A percentile compares a stretch with the other conserved stretches of the same genome.
phyloP scores from a whole-genome alignment of 176 grass and related monocot species.

The Ensete glaucum region DNA sequence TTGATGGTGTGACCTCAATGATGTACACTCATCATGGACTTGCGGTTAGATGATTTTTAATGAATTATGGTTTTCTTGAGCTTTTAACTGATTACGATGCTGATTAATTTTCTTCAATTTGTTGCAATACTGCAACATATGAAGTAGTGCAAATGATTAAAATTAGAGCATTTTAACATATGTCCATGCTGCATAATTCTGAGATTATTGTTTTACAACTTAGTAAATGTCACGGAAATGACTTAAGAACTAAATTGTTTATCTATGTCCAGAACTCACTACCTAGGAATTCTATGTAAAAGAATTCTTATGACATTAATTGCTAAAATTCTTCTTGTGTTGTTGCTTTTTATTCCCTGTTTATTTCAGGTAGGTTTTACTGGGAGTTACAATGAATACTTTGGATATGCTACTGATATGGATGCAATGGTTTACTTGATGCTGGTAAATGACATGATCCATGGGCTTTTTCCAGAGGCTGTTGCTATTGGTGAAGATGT shows the following conservation, averaged over 20 bases:
- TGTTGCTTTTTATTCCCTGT: neutral
- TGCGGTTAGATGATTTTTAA: conserved; percentile 37
- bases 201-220: neutral
- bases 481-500: conserved; percentile 87
- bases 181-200: neutral
- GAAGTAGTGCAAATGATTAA: neutral
- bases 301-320: conserved; percentile 17
- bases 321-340: conserved; percentile 18
- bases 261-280: too few relatives aligned
- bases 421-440: conserved; percentile 89
- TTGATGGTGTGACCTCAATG: conserved; percentile 95
- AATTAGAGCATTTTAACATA: neutral
- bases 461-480: conserved; percentile 74
- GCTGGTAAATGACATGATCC: conserved; percentile 87
- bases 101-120: neutral
- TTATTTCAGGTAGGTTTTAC: conserved; percentile 49
- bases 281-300: neutral
- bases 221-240: neutral
- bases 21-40: conserved; percentile 94
- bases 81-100: neutral
- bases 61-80: neutral
- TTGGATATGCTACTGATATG: conserved; percentile 83
- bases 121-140: neutral
- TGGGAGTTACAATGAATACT: conserved; percentile 83
- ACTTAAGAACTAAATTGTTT: neutral